Percentiles rank a stretch among this genome's conserved stretches.
These are phyloP conservation scores for Chytriomyces confervae DNA, from an alignment of 192 early-diverging fungal species.

Conservation along the genomic window DNA sequence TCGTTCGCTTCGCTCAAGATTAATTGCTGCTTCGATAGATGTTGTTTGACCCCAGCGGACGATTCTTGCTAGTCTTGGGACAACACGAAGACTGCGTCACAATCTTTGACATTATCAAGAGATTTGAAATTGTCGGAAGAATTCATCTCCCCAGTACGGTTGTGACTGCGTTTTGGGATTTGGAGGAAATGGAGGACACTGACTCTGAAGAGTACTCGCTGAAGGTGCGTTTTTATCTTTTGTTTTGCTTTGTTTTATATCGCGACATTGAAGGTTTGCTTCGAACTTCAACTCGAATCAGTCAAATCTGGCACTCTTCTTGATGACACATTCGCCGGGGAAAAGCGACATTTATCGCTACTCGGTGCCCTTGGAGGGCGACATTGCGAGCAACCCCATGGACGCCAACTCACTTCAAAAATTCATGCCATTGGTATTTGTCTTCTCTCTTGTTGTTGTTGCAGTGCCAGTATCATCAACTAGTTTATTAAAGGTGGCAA, in stretches of 20 bases:
- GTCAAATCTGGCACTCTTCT: conserved; percentile 3
- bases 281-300: not conserved
- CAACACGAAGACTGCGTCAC: conserved; percentile 32
- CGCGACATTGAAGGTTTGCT: not conserved
- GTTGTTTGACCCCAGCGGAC: conserved; percentile 49
- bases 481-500: conserved; percentile 12
- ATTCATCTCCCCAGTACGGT: conserved; percentile 20
- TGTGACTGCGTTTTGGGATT: conserved; percentile 40
- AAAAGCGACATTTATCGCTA: conserved; percentile 37
- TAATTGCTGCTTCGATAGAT: conserved; percentile 33
- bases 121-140: conserved; percentile 41
- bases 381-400: not conserved
- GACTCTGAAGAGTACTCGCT: not conserved
- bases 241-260: not conserved
- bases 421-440: not conserved
- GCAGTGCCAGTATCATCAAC: no score
- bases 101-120: conserved; percentile 35
- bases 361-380: conserved; percentile 39
- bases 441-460: no score
- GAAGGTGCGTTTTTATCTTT: not conserved
- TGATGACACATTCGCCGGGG: not conserved
- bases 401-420: not conserved
- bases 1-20: conserved; percentile 5
- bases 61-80: conserved; percentile 40
- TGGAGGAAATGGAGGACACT: conserved; percentile 43